Conservation (phyloP, 2,329 filamentous ascomycete genomes). For the Fusarium compactum region DNA sequence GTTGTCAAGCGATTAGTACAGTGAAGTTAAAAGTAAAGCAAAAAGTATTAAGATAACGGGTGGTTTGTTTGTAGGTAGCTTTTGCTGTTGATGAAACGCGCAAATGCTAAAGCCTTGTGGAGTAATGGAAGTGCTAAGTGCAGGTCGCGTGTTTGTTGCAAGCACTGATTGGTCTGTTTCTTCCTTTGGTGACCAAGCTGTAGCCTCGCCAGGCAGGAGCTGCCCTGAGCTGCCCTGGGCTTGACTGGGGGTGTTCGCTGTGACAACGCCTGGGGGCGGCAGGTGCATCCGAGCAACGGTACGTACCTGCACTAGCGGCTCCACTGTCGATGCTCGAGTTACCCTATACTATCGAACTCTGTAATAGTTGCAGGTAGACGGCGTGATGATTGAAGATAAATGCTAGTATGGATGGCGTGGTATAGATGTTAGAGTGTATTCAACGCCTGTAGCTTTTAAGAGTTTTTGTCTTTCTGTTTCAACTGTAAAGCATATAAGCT, state of each 20-base stretch:
- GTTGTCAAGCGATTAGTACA: slow-evolving; percentile 15
- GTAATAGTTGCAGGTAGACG: neutral
- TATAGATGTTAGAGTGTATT: neutral
- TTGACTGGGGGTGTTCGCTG: slow-evolving; percentile 4
- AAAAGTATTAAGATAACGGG: slow-evolving; percentile 5
- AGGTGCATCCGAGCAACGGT: slow-evolving; percentile 10
- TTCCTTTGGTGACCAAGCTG: neutral
- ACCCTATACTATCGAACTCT: slow-evolving; percentile 8
- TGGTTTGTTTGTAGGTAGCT: slow-evolving; percentile 17
- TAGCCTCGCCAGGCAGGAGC: slow-evolving; percentile 26
- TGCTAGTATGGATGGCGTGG: neutral
- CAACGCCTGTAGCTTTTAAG: neutral
- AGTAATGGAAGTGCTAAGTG: slow-evolving; percentile 20
- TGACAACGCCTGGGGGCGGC: slow-evolving; percentile 17
- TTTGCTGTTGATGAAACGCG: slow-evolving; percentile 27
- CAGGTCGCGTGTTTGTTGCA: slow-evolving; percentile 32
- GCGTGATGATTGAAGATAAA: neutral
- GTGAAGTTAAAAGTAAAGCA: slow-evolving; percentile 14
- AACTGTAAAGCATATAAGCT: neutral
- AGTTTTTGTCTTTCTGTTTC: neutral
- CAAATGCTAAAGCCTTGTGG: slow-evolving; percentile 39
- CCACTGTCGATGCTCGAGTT: neutral
- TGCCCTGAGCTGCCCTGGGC: neutral
- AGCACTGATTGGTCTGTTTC: slow-evolving; percentile 25
- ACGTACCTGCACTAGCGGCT: slow-evolving; percentile 8